These are phyloP conservation scores for Lenzites betulinus DNA, from an alignment of 768 basidiomycete genomes.

Conservation along the genomic window DNA sequence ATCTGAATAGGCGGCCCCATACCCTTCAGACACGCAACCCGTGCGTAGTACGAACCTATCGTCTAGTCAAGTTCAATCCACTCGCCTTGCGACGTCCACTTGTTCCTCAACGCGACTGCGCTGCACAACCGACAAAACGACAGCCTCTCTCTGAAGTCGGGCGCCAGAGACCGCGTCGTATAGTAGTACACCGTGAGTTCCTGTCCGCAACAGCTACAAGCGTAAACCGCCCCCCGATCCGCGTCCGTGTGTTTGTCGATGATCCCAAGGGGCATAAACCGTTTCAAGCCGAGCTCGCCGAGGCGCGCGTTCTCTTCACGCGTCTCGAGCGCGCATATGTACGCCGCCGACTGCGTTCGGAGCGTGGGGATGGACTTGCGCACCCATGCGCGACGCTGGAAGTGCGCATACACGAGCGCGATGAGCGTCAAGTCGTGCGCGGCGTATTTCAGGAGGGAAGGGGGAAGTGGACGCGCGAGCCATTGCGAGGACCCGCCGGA, in stretches of 20 bases:
- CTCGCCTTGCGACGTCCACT: constrained; percentile 1
- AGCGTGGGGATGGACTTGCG: constrained; percentile 4
- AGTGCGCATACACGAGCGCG: constrained; percentile 37
- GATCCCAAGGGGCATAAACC: constrained; percentile 24
- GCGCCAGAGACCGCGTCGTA: constrained; percentile 1
- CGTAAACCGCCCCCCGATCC: neutral
- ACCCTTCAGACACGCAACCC: too few relatives aligned
- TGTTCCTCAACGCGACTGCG: constrained; percentile 19
- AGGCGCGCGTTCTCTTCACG: constrained; percentile 8
- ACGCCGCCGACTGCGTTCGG: constrained; percentile 19
- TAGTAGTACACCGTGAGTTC: constrained; percentile 12
- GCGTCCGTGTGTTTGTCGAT: constrained; percentile 12
- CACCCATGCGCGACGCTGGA: constrained; percentile 26
- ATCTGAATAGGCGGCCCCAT: too few relatives aligned
- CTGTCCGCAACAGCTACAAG: constrained; percentile 18
- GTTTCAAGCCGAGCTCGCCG: constrained; percentile 16
- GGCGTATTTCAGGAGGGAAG: constrained; percentile 42
- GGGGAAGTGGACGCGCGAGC: constrained; percentile 40
- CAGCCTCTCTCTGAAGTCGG: neutral
- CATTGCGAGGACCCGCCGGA: constrained; percentile 33
- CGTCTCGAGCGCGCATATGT: constrained; percentile 22
- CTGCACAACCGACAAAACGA: constrained; percentile 23
- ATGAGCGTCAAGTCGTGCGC: constrained; percentile 46
- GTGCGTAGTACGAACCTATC: too few relatives aligned
- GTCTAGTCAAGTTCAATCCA: too few relatives aligned